Conservation (phyloP, 805 yeast species). For the Blastobotrys attinorum region DNA sequence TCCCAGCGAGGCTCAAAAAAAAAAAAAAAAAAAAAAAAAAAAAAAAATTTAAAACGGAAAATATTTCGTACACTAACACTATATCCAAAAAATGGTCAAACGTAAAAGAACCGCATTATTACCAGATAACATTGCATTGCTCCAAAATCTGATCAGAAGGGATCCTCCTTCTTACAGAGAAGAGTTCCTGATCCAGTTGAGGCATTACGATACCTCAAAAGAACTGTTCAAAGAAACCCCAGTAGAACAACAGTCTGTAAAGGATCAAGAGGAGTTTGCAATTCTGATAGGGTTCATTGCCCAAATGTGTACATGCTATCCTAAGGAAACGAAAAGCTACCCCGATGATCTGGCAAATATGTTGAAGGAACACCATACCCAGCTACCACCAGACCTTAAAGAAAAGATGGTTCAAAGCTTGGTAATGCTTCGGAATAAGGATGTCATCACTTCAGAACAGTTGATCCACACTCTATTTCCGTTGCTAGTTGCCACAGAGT, state of each 20-base stretch:
- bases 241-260: constrained; percentile 45
- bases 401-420: constrained; percentile 87
- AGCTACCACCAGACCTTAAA: constrained; percentile 73
- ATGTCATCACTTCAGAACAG: constrained; percentile 66
- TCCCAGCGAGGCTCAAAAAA: neutral
- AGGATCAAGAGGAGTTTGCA: constrained; percentile 58
- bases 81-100: constrained; percentile 53
- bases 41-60: neutral
- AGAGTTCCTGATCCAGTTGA: constrained; percentile 86
- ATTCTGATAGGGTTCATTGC: constrained; percentile 86
- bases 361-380: constrained; percentile 67
- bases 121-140: constrained; percentile 83
- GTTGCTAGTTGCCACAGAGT: constrained; percentile 55
- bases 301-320: constrained; percentile 86
- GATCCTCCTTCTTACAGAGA: constrained; percentile 93
- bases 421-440: constrained; percentile 84
- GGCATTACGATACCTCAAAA: constrained; percentile 85
- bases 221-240: constrained; percentile 80
- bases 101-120: constrained; percentile 85
- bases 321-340: constrained; percentile 76
- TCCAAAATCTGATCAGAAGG: constrained; percentile 87
- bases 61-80: too few species aligned
- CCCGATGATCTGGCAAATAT: constrained; percentile 73
- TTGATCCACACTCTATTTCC: constrained; percentile 87
- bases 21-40: neutral